phyloP scores from a whole-genome alignment of 352 stramenopile genomes.

The Peronospora tabacina region DNA sequence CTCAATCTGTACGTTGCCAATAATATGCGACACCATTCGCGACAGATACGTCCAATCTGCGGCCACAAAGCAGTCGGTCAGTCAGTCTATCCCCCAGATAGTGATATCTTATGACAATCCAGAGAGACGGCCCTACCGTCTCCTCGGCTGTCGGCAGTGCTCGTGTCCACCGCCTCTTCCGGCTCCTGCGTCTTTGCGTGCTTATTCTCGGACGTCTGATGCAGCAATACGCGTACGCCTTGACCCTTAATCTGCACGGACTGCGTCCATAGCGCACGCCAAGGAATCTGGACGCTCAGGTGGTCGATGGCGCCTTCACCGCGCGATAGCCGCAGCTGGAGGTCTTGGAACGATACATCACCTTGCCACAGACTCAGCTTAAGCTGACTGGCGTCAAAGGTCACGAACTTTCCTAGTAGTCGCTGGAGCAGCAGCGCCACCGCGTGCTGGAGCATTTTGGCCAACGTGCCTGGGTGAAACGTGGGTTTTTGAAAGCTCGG shows the following conservation, averaged over 20 bases:
- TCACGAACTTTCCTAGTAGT: slow-evolving; percentile 84
- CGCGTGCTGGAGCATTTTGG: slow-evolving; percentile 68
- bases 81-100: not conserved
- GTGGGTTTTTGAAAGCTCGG: not conserved
- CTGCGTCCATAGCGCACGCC: slow-evolving; percentile 78
- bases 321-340: slow-evolving; percentile 73
- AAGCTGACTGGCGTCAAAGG: slow-evolving; percentile 81
- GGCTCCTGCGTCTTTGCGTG: slow-evolving; percentile 5
- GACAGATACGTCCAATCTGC: slow-evolving; percentile 78
- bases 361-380: slow-evolving; percentile 80
- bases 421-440: slow-evolving; percentile 81
- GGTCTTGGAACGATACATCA: slow-evolving; percentile 75
- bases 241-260: slow-evolving; percentile 72
- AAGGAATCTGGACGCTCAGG: slow-evolving; percentile 79
- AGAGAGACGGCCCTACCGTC: slow-evolving; percentile 24
- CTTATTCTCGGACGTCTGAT: slow-evolving; percentile 39
- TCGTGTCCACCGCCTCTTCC: slow-evolving; percentile 20
- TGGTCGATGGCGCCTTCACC: slow-evolving; percentile 69
- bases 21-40: slow-evolving; percentile 73
- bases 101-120: not conserved
- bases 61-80: slow-evolving; percentile 6
- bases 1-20: slow-evolving; percentile 84
- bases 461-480: not conserved
- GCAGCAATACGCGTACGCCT: slow-evolving; percentile 58
- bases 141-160: slow-evolving; percentile 31